A percentile compares a stretch with the other conserved stretches of the same genome.
phyloP scores from a whole-genome alignment of 1,284 basidiomycete species.

The Heterobasidion annosum region DNA sequence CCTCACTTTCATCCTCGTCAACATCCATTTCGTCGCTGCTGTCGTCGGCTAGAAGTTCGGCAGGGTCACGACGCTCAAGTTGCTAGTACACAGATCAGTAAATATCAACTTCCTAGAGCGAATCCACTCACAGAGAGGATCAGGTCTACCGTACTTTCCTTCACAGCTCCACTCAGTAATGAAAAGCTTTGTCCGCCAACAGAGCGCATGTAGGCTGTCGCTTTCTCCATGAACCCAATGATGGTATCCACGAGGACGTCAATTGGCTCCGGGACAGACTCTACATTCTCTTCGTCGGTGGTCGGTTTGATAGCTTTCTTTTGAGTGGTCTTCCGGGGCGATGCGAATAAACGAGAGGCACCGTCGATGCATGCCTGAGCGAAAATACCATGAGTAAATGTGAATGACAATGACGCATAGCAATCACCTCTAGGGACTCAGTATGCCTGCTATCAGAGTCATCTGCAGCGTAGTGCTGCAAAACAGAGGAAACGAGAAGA shows the following conservation, averaged over 20 bases:
- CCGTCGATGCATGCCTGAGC: constrained; percentile 46
- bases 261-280: constrained; percentile 46
- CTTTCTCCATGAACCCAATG: constrained; percentile 83
- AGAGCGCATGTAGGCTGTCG: constrained; percentile 75
- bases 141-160: constrained; percentile 73
- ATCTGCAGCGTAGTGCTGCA: constrained; percentile 55
- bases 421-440: constrained; percentile 56
- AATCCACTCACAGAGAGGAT: constrained; percentile 65
- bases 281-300: constrained; percentile 29
- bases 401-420: constrained; percentile 1
- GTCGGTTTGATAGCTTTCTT: constrained; percentile 14
- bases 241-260: constrained; percentile 85
- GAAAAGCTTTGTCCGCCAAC: constrained; percentile 81
- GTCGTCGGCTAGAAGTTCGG: constrained; percentile 39
- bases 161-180: constrained; percentile 62
- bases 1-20: constrained; percentile 29
- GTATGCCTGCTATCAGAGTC: constrained; percentile 38
- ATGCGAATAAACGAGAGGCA: constrained; percentile 40
- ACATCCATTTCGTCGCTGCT: constrained; percentile 30
- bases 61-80: constrained; percentile 66
- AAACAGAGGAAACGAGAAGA: constrained; percentile 58
- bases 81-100: constrained; percentile 41
- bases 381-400: neutral
- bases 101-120: neutral
- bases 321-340: constrained; percentile 7